A percentile compares a stretch with the other conserved stretches of the same genome.
Conservation (phyloP, 352 stramenopile genomes). For the Phytophthora megakarya region DNA sequence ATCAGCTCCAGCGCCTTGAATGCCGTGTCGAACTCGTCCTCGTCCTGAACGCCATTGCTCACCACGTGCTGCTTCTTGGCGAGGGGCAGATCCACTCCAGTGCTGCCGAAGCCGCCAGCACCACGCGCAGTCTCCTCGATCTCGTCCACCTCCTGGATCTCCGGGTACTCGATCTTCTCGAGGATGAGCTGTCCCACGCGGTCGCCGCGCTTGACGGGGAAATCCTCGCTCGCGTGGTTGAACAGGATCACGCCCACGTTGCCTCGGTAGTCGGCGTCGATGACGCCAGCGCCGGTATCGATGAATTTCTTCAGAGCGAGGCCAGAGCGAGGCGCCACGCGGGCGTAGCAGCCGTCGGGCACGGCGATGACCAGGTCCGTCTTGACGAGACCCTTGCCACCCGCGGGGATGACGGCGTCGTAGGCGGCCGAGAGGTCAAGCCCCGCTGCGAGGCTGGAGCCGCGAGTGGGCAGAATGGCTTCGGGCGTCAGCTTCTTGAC, state of each 20-base stretch:
- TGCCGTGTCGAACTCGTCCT: slow-evolving; percentile 28
- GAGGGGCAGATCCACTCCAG: slow-evolving; percentile 74
- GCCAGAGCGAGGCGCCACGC: slow-evolving; percentile 93
- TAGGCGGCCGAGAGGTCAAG: slow-evolving; percentile 88
- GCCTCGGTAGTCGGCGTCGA: slow-evolving; percentile 98
- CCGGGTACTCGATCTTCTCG: slow-evolving; percentile 93
- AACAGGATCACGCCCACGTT: slow-evolving; percentile 99
- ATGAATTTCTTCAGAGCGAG: slow-evolving; percentile 98
- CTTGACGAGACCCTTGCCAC: slow-evolving; percentile 95
- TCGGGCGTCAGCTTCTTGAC: slow-evolving; percentile 87
- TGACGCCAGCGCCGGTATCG: slow-evolving; percentile 97
- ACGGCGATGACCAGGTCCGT: slow-evolving; percentile 97
- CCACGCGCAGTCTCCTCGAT: slow-evolving; percentile 96
- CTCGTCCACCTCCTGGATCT: slow-evolving; percentile 93
- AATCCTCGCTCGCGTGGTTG: slow-evolving; percentile 96
- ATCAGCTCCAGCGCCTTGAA: slow-evolving; percentile 58
- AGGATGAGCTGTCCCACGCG: slow-evolving; percentile 98
- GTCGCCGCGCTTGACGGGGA: slow-evolving; percentile 94
- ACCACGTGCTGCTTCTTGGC: slow-evolving; percentile 53
- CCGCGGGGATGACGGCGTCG: slow-evolving; percentile 89
- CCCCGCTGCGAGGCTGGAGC: slow-evolving; percentile 78
- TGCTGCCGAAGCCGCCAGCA: slow-evolving; percentile 96
- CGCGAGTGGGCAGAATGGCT: slow-evolving; percentile 80
- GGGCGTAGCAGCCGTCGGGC: slow-evolving; percentile 94
- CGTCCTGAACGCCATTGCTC: slow-evolving; percentile 6